Evolutionary conservation across 768 basidiomycete genomes (phyloP).

Genomic region (Lactarius evosmus): DNA sequence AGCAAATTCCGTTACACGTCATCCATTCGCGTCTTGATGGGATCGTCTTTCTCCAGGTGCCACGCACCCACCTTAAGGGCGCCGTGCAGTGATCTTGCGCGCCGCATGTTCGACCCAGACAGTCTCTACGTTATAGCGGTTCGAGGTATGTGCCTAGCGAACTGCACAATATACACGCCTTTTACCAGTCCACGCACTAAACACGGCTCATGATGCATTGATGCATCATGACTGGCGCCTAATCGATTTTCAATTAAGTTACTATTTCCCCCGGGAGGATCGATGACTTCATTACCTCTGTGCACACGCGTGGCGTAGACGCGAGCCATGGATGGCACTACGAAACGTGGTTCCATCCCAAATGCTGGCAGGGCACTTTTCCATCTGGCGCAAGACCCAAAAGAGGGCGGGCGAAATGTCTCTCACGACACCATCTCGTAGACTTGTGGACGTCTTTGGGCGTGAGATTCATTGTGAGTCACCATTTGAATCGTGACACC

Average conservation of each 20-base stretch:
- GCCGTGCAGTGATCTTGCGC: neutral
- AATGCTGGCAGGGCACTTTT: neutral
- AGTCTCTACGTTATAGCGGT: neutral
- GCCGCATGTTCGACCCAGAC: neutral
- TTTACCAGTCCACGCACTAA: neutral
- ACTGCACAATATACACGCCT: neutral
- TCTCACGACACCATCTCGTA: too few species aligned
- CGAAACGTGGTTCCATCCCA: neutral
- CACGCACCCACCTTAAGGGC: neutral
- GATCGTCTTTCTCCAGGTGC: neutral
- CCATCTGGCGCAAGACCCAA: neutral
- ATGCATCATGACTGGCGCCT: neutral
- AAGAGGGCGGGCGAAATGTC: neutral
- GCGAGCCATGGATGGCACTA: neutral
- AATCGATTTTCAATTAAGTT: neutral
- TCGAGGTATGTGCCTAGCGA: neutral
- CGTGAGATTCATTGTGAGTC: neutral
- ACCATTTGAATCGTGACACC: neutral
- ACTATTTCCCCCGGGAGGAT: slow-evolving; percentile 1
- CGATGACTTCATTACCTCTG: neutral
- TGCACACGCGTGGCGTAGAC: neutral
- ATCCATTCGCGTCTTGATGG: neutral
- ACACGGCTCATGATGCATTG: neutral
- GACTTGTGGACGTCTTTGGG: neutral
- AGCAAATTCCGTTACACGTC: neutral